phyloP scores from a whole-genome alignment of 495 filamentous ascomycete genomes.

The Aspergillus cavernicola region DNA sequence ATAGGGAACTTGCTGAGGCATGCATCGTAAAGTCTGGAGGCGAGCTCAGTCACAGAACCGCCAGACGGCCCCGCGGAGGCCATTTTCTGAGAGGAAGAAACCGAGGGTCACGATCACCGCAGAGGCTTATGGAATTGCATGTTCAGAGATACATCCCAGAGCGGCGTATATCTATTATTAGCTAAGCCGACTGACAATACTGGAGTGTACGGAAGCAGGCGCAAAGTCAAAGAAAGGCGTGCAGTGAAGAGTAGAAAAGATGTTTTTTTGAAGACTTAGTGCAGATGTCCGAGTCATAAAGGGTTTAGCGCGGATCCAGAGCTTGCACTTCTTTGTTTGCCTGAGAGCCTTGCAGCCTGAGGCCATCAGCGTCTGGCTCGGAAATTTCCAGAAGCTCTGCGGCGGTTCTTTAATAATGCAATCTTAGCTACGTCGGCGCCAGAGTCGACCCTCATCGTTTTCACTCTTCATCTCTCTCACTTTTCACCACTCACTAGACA shows the following conservation, averaged over 20 bases:
- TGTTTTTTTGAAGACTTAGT: conserved; percentile 30
- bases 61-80: conserved; percentile 33
- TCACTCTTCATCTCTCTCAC: neutral
- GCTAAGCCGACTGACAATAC: neutral
- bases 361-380: conserved; percentile 19
- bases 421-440: conserved; percentile 10
- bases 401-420: conserved; percentile 29
- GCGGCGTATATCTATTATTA: neutral
- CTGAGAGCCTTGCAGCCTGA: conserved; percentile 28
- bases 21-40: conserved; percentile 43
- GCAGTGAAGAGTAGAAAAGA: conserved; percentile 24
- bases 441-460: conserved; percentile 1
- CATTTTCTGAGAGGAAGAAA: conserved; percentile 20
- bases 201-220: neutral
- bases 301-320: conserved; percentile 28
- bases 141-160: conserved; percentile 19
- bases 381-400: conserved; percentile 51
- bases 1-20: conserved; percentile 37
- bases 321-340: conserved; percentile 8
- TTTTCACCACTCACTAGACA: neutral
- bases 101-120: conserved; percentile 21
- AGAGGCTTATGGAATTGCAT: conserved; percentile 29
- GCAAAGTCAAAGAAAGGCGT: neutral
- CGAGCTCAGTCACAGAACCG: conserved; percentile 34
- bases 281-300: conserved; percentile 11